Conservation (phyloP, 192 early-diverging fungal genomes). For the Coemansia sp. region DNA sequence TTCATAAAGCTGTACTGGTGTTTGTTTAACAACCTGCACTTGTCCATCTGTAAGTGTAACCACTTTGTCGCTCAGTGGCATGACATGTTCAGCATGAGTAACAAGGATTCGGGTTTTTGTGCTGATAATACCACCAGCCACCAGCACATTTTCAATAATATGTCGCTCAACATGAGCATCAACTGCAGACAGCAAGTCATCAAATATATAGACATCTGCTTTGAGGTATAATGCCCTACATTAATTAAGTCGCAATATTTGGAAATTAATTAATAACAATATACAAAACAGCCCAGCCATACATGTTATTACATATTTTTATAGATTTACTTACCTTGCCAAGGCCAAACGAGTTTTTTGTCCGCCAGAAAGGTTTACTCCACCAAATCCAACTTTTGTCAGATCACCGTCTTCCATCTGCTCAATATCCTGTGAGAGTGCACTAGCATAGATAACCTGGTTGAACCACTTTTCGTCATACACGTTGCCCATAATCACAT, state of each 20-base stretch:
- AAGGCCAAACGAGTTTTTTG: not conserved
- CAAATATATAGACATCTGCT: not conserved
- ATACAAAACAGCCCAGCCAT: not conserved
- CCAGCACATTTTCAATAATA: not conserved
- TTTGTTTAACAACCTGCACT: not conserved
- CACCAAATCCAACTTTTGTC: not conserved
- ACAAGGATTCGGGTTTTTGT: not conserved
- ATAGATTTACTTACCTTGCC: not conserved
- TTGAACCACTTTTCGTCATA: not conserved
- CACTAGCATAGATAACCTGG: not conserved
- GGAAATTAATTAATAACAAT: no score
- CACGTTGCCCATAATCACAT: not conserved
- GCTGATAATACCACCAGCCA: not conserved
- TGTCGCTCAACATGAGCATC: not conserved
- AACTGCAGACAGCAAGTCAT: not conserved
- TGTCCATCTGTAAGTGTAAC: not conserved
- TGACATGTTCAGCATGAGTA: not conserved
- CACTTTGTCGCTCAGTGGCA: not conserved
- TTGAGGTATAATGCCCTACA: not conserved
- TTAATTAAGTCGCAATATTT: not conserved
- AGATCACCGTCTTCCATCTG: not conserved
- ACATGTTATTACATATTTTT: not conserved
- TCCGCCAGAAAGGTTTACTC: not conserved
- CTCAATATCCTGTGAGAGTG: not conserved
- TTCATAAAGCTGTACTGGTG: not conserved